Evolutionary conservation across 495 filamentous ascomycete species (phyloP).

Genomic region (Massariosphaeria phaeospora): DNA sequence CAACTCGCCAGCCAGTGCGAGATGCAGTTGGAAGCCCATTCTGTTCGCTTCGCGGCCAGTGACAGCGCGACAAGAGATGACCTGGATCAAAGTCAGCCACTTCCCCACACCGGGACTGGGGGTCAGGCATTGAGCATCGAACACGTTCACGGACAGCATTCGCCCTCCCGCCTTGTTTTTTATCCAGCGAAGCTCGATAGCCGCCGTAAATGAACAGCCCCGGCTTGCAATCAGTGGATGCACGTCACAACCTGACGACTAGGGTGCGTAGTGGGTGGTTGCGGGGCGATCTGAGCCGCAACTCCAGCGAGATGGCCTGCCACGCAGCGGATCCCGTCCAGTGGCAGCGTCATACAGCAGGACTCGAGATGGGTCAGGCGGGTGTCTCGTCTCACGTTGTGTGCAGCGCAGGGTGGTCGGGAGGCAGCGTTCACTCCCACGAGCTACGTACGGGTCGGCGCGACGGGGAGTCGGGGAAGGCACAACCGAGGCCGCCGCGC

Average conservation of each 20-base stretch:
- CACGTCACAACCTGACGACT: conserved; percentile 13
- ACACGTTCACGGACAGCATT: conserved; percentile 26
- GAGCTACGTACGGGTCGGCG: no score
- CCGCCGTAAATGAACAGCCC: conserved; percentile 3
- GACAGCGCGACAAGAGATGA: conserved; percentile 2
- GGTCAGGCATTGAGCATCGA: conserved; percentile 12
- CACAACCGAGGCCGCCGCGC: no score
- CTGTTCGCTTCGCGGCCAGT: neutral
- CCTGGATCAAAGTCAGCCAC: conserved; percentile 13
- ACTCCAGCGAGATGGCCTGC: neutral
- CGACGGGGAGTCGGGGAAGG: no score
- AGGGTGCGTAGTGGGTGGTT: neutral
- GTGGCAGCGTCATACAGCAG: neutral
- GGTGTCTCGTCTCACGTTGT: conserved; percentile 8
- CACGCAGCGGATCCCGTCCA: neutral
- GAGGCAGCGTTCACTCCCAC: neutral
- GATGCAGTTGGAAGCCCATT: conserved; percentile 3
- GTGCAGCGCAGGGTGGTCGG: neutral
- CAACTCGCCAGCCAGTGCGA: conserved; percentile 1
- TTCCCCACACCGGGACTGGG: conserved; percentile 22
- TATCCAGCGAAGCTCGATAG: conserved; percentile 20
- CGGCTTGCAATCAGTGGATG: conserved; percentile 12
- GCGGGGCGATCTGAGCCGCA: conserved; percentile 1
- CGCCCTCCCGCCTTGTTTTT: conserved; percentile 13
- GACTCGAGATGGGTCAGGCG: neutral